A percentile compares a stretch with the other conserved stretches of the same genome.
Conservation (phyloP, 225 moss, liverwort and hornwort genomes). For the Sphagnum tenellum region DNA sequence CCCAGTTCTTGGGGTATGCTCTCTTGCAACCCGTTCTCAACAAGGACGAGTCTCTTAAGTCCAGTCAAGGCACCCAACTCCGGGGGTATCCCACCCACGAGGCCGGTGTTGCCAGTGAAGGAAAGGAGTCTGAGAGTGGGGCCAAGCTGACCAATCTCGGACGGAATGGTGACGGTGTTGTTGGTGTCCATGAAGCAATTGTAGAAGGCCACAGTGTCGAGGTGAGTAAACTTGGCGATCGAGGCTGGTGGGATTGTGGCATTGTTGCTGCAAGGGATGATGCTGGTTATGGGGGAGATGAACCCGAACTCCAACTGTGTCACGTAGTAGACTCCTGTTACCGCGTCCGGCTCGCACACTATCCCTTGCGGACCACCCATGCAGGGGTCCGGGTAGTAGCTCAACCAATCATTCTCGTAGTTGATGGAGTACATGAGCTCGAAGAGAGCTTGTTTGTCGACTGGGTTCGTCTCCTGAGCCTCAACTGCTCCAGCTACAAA, state of each 20-base stretch:
- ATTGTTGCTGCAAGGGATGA: slow-evolving; percentile 20
- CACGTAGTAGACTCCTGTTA: slow-evolving; percentile 22
- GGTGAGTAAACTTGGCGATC: slow-evolving; percentile 14
- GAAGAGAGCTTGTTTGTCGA: slow-evolving; percentile 19
- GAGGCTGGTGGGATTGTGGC: slow-evolving; percentile 22
- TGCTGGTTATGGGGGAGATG: slow-evolving; percentile 23
- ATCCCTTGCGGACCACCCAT: slow-evolving; percentile 31
- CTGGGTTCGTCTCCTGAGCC: slow-evolving; percentile 19
- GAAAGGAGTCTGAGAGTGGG: slow-evolving; percentile 18
- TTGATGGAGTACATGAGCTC: slow-evolving; percentile 29
- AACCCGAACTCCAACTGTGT: slow-evolving; percentile 36
- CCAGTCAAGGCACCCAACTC: slow-evolving; percentile 23
- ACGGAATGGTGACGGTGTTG: slow-evolving; percentile 1
- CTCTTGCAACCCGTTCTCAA: slow-evolving; percentile 8
- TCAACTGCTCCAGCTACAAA: too few species aligned
- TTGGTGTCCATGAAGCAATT: slow-evolving; percentile 18
- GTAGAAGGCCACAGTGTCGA: slow-evolving; percentile 21
- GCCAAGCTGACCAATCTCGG: background rate
- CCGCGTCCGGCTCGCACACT: slow-evolving; percentile 17
- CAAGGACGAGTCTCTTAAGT: slow-evolving; percentile 24
- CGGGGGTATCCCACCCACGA: slow-evolving; percentile 17
- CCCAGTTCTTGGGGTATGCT: slow-evolving; percentile 2
- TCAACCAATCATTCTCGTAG: slow-evolving; percentile 23
- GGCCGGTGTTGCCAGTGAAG: slow-evolving; percentile 12
- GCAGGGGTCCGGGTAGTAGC: slow-evolving; percentile 27